Conservation (phyloP, 371 early-diverging fungal species). For the Ordospora pajunii region DNA sequence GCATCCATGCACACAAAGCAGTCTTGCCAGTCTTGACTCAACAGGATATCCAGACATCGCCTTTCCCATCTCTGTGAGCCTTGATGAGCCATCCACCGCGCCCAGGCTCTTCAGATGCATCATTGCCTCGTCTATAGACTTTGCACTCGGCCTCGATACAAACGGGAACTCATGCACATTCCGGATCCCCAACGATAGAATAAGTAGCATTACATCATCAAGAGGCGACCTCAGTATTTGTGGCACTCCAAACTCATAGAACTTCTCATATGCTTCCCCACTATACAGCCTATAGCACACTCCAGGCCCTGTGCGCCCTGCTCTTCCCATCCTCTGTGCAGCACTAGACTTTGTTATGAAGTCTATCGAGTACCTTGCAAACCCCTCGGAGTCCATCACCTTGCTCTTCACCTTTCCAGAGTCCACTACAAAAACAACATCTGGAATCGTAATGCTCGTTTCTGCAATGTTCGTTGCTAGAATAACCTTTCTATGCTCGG, state of each 20-base stretch:
- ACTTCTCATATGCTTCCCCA: constrained; percentile 63
- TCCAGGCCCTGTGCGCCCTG: constrained; percentile 59
- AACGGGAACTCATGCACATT: constrained; percentile 88
- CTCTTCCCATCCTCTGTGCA: constrained; percentile 60
- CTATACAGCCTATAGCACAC: constrained; percentile 63
- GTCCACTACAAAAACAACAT: constrained; percentile 87
- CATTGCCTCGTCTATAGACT: constrained; percentile 67
- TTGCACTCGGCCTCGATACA: constrained; percentile 69
- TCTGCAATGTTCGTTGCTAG: constrained; percentile 95
- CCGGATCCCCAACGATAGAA: constrained; percentile 86
- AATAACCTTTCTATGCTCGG: constrained; percentile 77
- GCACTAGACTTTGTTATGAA: constrained; percentile 61
- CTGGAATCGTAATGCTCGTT: constrained; percentile 91
- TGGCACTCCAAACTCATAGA: constrained; percentile 73
- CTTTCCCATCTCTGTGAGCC: constrained; percentile 83
- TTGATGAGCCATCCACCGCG: constrained; percentile 77
- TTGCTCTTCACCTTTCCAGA: constrained; percentile 86
- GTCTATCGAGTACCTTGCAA: constrained; percentile 47
- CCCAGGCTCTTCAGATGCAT: constrained; percentile 73
- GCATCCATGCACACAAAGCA: constrained; percentile 62
- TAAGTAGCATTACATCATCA: constrained; percentile 77
- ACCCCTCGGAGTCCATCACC: constrained; percentile 61
- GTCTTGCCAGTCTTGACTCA: constrained; percentile 83
- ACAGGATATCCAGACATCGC: constrained; percentile 94
- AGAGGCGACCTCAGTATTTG: constrained; percentile 86